Percentiles rank a stretch among this genome's conserved stretches.
Conservation (phyloP, 768 basidiomycete species). For the Boletus rubroflammeus region DNA sequence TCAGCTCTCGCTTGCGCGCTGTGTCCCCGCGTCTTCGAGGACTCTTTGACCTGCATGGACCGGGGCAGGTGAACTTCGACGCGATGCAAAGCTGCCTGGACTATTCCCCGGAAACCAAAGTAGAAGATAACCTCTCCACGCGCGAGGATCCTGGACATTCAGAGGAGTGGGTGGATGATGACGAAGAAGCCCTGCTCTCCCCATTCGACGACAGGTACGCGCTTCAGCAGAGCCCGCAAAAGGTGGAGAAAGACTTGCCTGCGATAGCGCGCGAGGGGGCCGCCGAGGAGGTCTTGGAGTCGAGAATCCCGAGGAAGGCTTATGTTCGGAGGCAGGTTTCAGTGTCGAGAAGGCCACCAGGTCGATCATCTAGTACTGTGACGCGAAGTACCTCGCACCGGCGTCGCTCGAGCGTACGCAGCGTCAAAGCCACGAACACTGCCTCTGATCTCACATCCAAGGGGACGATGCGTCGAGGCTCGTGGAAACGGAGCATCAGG, state of each 20-base stretch:
- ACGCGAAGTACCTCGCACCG: constrained; percentile 11
- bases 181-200: constrained; percentile 20
- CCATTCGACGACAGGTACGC: constrained; percentile 27
- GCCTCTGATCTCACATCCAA: constrained; percentile 9
- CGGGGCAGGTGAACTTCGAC: constrained; percentile 22
- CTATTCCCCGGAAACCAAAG: constrained; percentile 18
- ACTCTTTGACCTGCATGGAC: constrained; percentile 29
- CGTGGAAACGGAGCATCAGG: constrained; percentile 25
- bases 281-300: constrained; percentile 4
- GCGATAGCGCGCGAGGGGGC: constrained; percentile 5
- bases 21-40: constrained; percentile 30
- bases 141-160: constrained; percentile 8
- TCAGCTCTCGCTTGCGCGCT: constrained; percentile 8
- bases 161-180: constrained; percentile 27
- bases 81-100: constrained; percentile 23
- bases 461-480: constrained; percentile 23
- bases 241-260: constrained; percentile 16
- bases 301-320: constrained; percentile 23
- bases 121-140: constrained; percentile 1
- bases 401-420: constrained; percentile 17
- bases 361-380: background rate
- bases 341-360: constrained; percentile 5
- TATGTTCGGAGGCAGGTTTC: constrained; percentile 16
- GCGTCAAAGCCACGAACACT: constrained; percentile 7
- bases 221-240: constrained; percentile 2